These are phyloP conservation scores for Pascua guehoae DNA, from an alignment of 1,284 basidiomycete species.

Conservation along the genomic window DNA sequence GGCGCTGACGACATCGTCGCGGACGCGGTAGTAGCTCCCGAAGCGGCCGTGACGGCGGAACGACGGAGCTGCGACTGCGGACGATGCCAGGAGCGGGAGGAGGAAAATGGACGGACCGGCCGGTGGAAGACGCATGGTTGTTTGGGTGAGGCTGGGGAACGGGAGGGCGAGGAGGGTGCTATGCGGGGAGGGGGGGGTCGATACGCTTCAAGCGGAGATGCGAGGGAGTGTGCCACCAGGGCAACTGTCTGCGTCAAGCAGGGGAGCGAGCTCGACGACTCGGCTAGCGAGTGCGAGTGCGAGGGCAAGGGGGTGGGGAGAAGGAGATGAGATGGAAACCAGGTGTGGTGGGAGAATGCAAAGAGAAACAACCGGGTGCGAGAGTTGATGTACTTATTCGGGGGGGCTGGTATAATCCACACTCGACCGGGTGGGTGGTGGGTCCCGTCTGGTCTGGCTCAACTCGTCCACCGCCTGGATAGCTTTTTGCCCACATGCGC, in stretches of 20 bases:
- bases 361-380: constrained; percentile 1
- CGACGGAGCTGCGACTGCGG: constrained; percentile 29
- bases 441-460: too few relatives aligned
- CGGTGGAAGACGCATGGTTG: constrained; percentile 18
- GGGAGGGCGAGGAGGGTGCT: constrained; percentile 6
- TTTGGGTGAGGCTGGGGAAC: neutral
- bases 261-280: constrained; percentile 12
- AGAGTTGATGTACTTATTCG: constrained; percentile 5
- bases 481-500: too few relatives aligned
- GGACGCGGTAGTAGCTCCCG: constrained; percentile 21
- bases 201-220: constrained; percentile 9
- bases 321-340: constrained; percentile 1
- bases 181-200: constrained; percentile 13
- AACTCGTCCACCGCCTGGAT: too few relatives aligned
- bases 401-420: too few relatives aligned
- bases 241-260: constrained; percentile 30
- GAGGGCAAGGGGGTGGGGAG: constrained; percentile 4
- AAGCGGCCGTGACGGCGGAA: constrained; percentile 22
- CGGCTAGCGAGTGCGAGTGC: constrained; percentile 18
- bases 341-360: constrained; percentile 7
- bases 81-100: constrained; percentile 31
- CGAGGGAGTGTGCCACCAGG: constrained; percentile 25
- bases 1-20: constrained; percentile 1
- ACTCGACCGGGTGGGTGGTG: too few relatives aligned
- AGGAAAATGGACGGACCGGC: constrained; percentile 28